Evolutionary conservation across 192 early-diverging fungal genomes (phyloP).

Genomic region (Podochytrium sp.): DNA sequence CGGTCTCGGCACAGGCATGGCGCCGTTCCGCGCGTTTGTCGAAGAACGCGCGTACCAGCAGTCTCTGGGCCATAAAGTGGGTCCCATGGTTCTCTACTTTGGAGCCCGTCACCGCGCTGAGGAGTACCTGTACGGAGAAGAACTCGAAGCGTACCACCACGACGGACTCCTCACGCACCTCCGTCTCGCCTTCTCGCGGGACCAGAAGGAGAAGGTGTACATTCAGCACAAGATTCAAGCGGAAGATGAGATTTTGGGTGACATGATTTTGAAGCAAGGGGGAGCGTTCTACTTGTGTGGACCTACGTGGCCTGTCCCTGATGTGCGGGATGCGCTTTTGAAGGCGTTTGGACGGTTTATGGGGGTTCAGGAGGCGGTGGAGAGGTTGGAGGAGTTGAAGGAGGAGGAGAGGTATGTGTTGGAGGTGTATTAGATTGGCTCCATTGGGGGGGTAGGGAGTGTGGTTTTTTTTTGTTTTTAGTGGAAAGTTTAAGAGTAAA

Average conservation of each 20-base stretch:
- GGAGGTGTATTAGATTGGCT: conserved; percentile 67
- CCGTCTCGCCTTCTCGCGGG: conserved; percentile 91
- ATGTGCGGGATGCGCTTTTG: conserved; percentile 91
- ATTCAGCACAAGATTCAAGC: conserved; percentile 96
- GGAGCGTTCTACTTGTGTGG: conserved; percentile 97
- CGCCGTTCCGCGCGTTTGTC: conserved; percentile 96
- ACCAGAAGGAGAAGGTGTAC: conserved; percentile 92
- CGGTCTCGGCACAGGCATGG: conserved; percentile 97
- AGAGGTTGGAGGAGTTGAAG: conserved; percentile 86
- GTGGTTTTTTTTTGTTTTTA: not conserved
- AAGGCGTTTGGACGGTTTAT: conserved; percentile 70
- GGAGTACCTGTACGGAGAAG: conserved; percentile 97
- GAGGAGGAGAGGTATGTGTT: conserved; percentile 91
- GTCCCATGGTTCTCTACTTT: conserved; percentile 95
- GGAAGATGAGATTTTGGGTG: conserved; percentile 73
- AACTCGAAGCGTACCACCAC: conserved; percentile 90
- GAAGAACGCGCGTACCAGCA: conserved; percentile 87
- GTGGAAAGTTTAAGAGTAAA: no score
- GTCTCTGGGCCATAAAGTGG: conserved; percentile 78
- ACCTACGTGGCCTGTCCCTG: conserved; percentile 90
- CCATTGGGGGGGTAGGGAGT: not conserved
- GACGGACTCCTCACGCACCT: conserved; percentile 89
- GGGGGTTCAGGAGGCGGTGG: conserved; percentile 64
- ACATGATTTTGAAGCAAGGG: conserved; percentile 74
- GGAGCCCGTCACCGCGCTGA: conserved; percentile 90